Evolutionary conservation across 768 basidiomycete genomes (phyloP), one percentile per base, ranked within the genome.

Genomic region (Rhizopogon vinicolor): DNA sequence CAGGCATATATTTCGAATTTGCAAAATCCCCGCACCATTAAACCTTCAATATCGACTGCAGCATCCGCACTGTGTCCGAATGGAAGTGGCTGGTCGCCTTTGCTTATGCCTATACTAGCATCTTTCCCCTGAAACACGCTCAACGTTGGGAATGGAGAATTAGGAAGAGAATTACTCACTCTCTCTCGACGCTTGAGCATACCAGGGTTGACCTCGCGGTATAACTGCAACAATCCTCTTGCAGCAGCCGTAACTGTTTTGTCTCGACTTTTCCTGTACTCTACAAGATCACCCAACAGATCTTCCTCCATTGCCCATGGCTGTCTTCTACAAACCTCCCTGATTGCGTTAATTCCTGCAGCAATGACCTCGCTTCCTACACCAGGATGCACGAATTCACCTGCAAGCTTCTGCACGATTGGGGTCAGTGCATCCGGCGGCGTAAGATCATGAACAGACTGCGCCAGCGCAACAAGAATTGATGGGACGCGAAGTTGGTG

Each of bases 251-350:
- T 86, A 42, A 97, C 93, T 1, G 88, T 82, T 75, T 98, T 98
- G 71, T 98, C 97, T 63, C 87, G 84, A 63, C 93, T 95, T 75
- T 97, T 98, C 66, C 87, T 79, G 69, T 99, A 99, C 71, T 93
- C 95, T 51, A 98, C 82, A 59, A 99, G 71, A 72, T 99, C 97
- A 3, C 89, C 86, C 5, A 99, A 75, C 25, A 98, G 71, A 63
- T 98, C 96, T 61, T 93, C 92, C 61, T 96, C 93, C 89, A 99
- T 98, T 52, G 90, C 85, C 92, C 93, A 95, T 4, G 96, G 93
- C 67, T 99, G 97, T 40, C 96, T 72, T 33, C 90, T 72, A 68
- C 93, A 97, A n/a, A 99, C 83, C 69, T 98, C 96, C 31, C 94
- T 80, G 41, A 99, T 93, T 14, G 92, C 83, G 69, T 99, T 99